These are phyloP conservation scores for Orbilia javanica DNA, from an alignment of 2,329 filamentous ascomycete genomes.

Conservation along the genomic window DNA sequence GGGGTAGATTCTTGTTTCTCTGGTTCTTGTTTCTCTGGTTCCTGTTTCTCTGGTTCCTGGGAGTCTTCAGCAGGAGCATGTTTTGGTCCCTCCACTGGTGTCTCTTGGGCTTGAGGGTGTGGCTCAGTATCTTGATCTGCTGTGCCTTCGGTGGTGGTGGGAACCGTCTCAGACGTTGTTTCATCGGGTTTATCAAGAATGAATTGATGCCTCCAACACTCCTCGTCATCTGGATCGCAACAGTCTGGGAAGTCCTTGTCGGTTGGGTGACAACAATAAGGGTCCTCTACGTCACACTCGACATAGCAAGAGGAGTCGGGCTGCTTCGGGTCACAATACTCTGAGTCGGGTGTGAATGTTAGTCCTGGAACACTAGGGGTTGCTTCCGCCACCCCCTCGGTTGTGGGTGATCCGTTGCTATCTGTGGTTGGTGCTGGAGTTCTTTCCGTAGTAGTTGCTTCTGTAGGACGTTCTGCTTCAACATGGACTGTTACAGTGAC, in stretches of 20 bases:
- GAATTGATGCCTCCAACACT: conserved; percentile 53
- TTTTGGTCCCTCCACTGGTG: not conserved
- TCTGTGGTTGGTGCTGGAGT: not conserved
- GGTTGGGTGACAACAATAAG: conserved; percentile 46
- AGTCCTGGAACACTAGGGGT: conserved; percentile 38
- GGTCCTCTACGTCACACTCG: conserved; percentile 49
- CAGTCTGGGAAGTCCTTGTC: conserved; percentile 52
- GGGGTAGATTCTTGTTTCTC: conserved; percentile 9
- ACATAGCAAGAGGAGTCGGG: conserved; percentile 45
- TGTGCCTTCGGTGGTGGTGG: not conserved
- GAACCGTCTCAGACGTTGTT: conserved; percentile 15
- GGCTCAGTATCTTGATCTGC: not conserved
- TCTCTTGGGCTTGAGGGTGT: not conserved
- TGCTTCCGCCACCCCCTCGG: not conserved
- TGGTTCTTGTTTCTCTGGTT: not conserved
- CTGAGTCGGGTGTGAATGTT: conserved; percentile 28
- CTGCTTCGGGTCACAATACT: conserved; percentile 40
- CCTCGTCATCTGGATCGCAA: conserved; percentile 44
- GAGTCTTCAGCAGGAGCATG: not conserved
- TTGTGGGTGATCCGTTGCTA: not conserved
- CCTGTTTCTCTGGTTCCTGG: not conserved
- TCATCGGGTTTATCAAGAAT: conserved; percentile 39
- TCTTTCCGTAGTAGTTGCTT: not conserved
- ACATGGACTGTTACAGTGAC: conserved; percentile 33
- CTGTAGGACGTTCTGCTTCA: not conserved